Percentiles rank a stretch among this genome's conserved stretches.
These are phyloP conservation scores for Aquilaria sinensis DNA, from an alignment of 345 rosid genomes.

Conservation along the genomic window DNA sequence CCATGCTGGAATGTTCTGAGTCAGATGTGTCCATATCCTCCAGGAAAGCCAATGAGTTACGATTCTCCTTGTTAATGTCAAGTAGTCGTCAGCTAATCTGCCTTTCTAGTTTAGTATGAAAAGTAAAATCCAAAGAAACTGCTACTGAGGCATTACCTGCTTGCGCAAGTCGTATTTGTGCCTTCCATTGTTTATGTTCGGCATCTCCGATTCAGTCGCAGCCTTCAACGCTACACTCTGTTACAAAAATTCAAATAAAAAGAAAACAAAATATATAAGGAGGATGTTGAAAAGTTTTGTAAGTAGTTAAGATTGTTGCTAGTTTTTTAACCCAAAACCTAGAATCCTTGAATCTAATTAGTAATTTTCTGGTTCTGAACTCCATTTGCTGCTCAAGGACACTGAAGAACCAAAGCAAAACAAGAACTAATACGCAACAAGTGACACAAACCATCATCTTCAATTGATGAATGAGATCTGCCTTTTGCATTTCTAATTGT, in stretches of 20 bases:
- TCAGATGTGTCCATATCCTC: slow-evolving; percentile 94
- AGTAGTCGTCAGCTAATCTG: not conserved
- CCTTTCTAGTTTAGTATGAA: not conserved
- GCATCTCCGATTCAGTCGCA: slow-evolving; percentile 13
- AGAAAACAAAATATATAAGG: not conserved
- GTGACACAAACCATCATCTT: slow-evolving; percentile 48
- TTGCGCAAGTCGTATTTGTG: slow-evolving; percentile 47
- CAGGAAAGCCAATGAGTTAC: slow-evolving; percentile 36
- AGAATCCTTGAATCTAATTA: no score
- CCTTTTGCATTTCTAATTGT: slow-evolving; percentile 58
- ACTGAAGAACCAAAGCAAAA: slow-evolving; percentile 1
- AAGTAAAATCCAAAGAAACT: not conserved
- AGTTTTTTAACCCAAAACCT: no score
- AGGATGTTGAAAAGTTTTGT: no score
- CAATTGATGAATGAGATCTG: slow-evolving; percentile 61
- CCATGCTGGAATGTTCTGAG: slow-evolving; percentile 52
- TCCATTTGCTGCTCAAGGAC: slow-evolving; percentile 4
- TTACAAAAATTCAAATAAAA: slow-evolving; percentile 5
- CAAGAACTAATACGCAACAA: not conserved
- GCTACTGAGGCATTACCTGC: slow-evolving; percentile 25
- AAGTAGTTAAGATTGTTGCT: no score
- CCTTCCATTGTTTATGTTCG: slow-evolving; percentile 21
- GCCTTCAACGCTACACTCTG: slow-evolving; percentile 39
- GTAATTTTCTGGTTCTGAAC: not conserved
- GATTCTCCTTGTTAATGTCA: slow-evolving; percentile 29